Base-by-base conservation (phyloP, 371 early-diverging fungal genomes). In the Rhizomucor pusillus region DNA sequence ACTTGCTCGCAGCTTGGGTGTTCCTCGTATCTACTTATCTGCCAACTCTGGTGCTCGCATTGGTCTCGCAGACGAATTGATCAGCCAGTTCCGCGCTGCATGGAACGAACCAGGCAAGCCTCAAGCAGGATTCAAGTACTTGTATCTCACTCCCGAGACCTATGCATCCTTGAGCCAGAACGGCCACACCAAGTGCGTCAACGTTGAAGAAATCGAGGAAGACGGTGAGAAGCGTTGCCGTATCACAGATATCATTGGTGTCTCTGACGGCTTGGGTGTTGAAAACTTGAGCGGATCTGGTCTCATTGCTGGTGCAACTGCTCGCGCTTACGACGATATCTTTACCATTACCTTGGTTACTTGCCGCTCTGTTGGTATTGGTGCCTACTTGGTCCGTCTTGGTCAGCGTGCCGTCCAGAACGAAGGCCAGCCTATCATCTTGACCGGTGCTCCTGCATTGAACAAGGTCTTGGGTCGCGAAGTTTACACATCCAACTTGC, bases 21-120 rank as follows among this genome's bases (percentile, higher is more conserved):
- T 94, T 33, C 99, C 99, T 34, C 91, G 98, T 60, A 77, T 99
- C 24, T 99, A 97, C 82, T 75, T 99, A 51, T 93, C 96, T 41
- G 98, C 98, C 59, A 99, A 99, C 86, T 96, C 97, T 53, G 99
- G 99, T 59, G 99, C 99, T n/a, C 91, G 99, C 61, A 97, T 99
- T 57, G 99, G 99, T 36, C 84, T 99, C 41, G 96, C 96, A 41
- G 94, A 93, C 56, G 95, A 95, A 63, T 79, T 99, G 24, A 88
- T 87, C 54, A 74, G 81, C 44, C 80, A 87, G 61, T 94, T 94
- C 86, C 86, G 84, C 56, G 84, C 90, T 50, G 89, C 89, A 36
- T 97, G 96, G 95, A 83, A 85, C 63, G 93, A 96, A 48, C 57
- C 72, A 18, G 56, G 60, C n/a, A 88, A 90, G 66, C 93, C 94